Evolutionary conservation across 148 eudicot genomes (phyloP).

Genomic region (Camellia lanceoleosa): DNA sequence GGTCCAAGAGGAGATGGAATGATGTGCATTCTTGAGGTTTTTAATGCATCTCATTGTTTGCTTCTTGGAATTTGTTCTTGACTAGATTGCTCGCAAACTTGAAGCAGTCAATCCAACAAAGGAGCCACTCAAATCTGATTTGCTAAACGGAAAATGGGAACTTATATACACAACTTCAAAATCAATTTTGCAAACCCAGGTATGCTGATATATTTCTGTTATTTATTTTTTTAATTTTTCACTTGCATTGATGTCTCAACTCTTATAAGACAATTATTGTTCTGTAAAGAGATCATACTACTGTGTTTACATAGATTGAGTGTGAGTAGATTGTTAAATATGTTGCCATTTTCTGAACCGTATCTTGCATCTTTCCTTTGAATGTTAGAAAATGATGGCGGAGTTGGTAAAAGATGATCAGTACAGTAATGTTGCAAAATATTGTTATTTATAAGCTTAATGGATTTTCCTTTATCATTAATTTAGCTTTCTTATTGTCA

Average conservation of each 20-base stretch:
- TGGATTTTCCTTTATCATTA: neutral
- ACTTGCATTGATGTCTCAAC: neutral
- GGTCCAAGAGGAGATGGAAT: neutral
- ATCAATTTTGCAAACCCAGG: slow-evolving; percentile 41
- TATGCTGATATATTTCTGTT: neutral
- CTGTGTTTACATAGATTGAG: neutral
- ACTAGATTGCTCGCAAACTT: slow-evolving; percentile 30
- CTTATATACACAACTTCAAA: slow-evolving; percentile 39
- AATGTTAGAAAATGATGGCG: neutral
- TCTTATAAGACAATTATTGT: neutral
- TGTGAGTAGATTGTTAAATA: neutral
- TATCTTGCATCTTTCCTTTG: neutral
- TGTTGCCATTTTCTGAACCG: neutral
- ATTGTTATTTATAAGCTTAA: neutral
- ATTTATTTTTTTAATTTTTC: neutral
- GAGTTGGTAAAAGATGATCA: neutral
- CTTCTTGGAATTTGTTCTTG: neutral
- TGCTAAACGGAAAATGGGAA: slow-evolving; percentile 45
- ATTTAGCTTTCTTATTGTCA: neutral
- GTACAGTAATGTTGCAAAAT: neutral
- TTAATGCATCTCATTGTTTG: neutral
- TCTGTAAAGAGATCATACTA: neutral
- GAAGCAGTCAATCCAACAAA: slow-evolving; percentile 36
- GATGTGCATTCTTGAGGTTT: neutral
- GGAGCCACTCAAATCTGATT: slow-evolving; percentile 38